A percentile compares a stretch with the other conserved stretches of the same genome.
phyloP scores from a whole-genome alignment of 768 basidiomycete genomes.

The Dendrothele bispora region DNA sequence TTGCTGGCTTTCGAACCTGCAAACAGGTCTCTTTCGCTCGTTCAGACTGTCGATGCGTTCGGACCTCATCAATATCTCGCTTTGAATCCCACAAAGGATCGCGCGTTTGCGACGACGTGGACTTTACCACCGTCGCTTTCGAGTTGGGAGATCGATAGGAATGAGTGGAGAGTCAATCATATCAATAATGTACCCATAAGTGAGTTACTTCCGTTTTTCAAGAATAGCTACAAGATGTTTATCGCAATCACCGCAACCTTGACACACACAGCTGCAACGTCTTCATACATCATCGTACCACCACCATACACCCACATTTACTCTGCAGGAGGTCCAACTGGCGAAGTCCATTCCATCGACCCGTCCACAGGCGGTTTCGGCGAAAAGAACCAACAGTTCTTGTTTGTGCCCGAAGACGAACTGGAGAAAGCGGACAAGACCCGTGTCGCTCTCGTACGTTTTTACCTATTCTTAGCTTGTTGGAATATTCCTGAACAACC shows the following conservation, averaged over 20 bases:
- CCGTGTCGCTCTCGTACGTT: constrained; percentile 43
- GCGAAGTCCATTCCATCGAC: constrained; percentile 44
- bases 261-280: constrained; percentile 42
- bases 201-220: constrained; percentile 22
- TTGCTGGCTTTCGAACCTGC: constrained; percentile 48
- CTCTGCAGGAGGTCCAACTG: constrained; percentile 51
- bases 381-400: constrained; percentile 43
- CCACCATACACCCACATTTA: constrained; percentile 48
- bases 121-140: constrained; percentile 44
- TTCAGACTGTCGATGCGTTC: constrained; percentile 41
- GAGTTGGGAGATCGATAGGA: constrained; percentile 41
- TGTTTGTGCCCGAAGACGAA: constrained; percentile 44
- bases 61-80: constrained; percentile 56
- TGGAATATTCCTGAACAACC: neutral
- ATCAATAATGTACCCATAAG: constrained; percentile 48
- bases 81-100: constrained; percentile 30
- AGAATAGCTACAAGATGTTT: neutral
- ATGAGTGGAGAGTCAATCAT: constrained; percentile 31
- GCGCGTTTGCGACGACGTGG: constrained; percentile 53
- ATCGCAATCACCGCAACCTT: neutral
- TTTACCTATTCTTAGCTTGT: neutral
- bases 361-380: constrained; percentile 37
- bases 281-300: constrained; percentile 51
- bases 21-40: constrained; percentile 35
- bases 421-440: constrained; percentile 51